These are phyloP conservation scores for Hygrocybe coccinea DNA, from an alignment of 768 basidiomycete species.

Conservation along the genomic window DNA sequence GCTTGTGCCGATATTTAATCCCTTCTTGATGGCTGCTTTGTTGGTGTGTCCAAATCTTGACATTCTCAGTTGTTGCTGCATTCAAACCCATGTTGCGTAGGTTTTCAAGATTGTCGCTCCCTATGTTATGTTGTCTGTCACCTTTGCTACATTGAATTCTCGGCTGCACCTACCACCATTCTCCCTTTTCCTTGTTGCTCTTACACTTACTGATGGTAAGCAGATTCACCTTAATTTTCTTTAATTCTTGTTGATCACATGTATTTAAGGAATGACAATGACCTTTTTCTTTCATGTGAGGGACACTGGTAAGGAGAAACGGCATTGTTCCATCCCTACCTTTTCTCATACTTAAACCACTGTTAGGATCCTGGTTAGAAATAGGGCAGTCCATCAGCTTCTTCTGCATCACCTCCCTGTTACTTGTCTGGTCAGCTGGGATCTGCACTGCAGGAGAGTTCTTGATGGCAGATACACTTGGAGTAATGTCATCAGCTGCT, in stretches of 20 bases:
- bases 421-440: conserved; percentile 75
- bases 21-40: conserved; percentile 74
- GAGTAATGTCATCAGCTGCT: neutral
- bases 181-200: conserved; percentile 71
- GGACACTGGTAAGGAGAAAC: conserved; percentile 54
- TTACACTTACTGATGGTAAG: conserved; percentile 67
- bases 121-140: conserved; percentile 69
- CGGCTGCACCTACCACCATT: conserved; percentile 68
- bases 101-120: conserved; percentile 80
- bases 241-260: neutral
- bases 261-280: conserved; percentile 64
- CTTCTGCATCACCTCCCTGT: conserved; percentile 76
- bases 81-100: conserved; percentile 29
- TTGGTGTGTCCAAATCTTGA: conserved; percentile 40
- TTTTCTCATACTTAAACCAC: conserved; percentile 8
- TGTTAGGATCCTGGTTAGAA: conserved; percentile 76
- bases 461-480: conserved; percentile 47
- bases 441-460: conserved; percentile 70
- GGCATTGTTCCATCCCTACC: neutral
- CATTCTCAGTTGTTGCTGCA: neutral
- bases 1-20: conserved; percentile 78
- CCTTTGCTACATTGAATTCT: conserved; percentile 64
- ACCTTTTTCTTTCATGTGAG: conserved; percentile 80
- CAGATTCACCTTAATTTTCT: neutral
- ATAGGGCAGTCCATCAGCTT: conserved; percentile 87